A percentile compares a stretch with the other conserved stretches of the same genome.
These are phyloP conservation scores for Solanum gandarillasii DNA, from an alignment of 257 asterid genomes.

Conservation along the genomic window DNA sequence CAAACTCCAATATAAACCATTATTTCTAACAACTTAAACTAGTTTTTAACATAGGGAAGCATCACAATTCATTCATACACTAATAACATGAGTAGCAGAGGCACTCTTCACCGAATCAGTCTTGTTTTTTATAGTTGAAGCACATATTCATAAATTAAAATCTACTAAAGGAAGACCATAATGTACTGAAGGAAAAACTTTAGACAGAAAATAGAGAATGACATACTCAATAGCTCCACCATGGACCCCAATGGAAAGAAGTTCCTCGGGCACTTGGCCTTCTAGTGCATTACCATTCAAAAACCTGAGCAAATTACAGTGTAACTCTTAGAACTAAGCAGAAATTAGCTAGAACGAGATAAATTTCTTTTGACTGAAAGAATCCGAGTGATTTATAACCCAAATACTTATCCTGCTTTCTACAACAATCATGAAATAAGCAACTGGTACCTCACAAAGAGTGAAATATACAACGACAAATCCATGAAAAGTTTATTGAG, in stretches of 20 bases:
- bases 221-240: conserved; percentile 97
- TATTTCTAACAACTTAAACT: not conserved
- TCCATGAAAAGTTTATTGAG: not conserved
- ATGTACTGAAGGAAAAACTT: not conserved
- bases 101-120: not conserved
- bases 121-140: not conserved
- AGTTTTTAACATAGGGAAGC: not conserved
- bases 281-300: conserved; percentile 65
- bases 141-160: not conserved
- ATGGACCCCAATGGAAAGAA: conserved; percentile 82
- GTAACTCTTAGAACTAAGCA: not conserved
- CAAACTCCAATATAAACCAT: not conserved
- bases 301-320: conserved; percentile 23
- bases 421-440: not conserved
- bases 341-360: not conserved
- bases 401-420: not conserved
- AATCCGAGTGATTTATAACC: not conserved
- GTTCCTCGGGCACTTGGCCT: conserved; percentile 83
- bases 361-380: not conserved
- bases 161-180: not conserved
- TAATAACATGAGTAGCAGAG: not conserved
- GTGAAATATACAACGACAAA: not conserved
- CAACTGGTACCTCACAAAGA: not conserved
- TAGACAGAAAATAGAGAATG: not conserved
- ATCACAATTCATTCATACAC: not conserved